phyloP scores from a whole-genome alignment of 805 yeast species.

The Lipomyces kockii region DNA sequence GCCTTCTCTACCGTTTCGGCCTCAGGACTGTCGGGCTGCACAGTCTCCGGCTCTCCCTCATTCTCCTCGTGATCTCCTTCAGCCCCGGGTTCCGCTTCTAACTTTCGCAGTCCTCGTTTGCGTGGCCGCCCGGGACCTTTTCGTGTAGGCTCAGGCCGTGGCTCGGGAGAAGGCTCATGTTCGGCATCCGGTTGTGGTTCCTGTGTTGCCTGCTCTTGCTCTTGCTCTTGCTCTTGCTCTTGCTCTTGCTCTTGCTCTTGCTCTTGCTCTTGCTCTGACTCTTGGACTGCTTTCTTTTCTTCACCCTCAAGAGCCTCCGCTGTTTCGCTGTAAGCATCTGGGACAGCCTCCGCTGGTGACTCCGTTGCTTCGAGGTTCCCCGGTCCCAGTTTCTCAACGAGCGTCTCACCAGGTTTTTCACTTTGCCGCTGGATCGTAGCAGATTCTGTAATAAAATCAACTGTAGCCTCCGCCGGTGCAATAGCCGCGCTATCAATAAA shows the following conservation, averaged over 20 bases:
- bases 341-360: neutral
- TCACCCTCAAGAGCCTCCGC: constrained; percentile 5
- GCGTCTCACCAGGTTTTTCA: neutral
- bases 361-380: neutral
- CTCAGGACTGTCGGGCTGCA: neutral
- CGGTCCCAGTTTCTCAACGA: neutral
- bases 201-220: neutral
- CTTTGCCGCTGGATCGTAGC: neutral
- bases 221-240: neutral
- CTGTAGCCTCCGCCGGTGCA: constrained; percentile 6
- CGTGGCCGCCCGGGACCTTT: neutral
- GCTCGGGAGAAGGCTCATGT: constrained; percentile 8
- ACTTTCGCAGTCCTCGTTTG: neutral
- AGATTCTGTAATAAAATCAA: neutral
- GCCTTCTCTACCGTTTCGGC: constrained; percentile 18
- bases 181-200: neutral
- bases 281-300: neutral
- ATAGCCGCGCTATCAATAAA: constrained; percentile 1
- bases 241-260: constrained; percentile 1
- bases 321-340: constrained; percentile 8
- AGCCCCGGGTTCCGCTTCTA: neutral
- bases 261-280: neutral
- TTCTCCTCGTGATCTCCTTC: constrained; percentile 3
- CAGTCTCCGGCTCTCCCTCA: neutral
- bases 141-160: constrained; percentile 7